Evolutionary conservation across 2,329 filamentous ascomycete species (phyloP), one percentile per base, ranked within the genome.

Genomic region (Cordyceps javanica): DNA sequence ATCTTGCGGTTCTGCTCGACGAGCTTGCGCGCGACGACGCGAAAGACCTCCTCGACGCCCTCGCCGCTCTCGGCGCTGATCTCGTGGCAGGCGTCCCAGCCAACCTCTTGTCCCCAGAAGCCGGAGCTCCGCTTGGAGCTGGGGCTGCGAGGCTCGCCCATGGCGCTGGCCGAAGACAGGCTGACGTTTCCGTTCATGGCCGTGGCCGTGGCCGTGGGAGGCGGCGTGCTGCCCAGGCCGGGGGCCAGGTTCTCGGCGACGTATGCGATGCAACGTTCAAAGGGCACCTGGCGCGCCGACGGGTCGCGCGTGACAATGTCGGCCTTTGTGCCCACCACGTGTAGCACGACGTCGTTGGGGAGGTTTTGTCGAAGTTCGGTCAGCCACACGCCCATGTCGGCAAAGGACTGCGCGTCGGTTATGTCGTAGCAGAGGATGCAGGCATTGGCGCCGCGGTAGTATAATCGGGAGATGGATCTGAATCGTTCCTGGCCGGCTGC

Each of bases 51-150:
- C 65, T 97, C 94, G 19, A 99, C 92, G 19, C 93, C 93, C 76
- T 97, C 92, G 58, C 92, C 92, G 67, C 88, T 91, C 77, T 95
- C 93, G 49, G 93, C 92, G 64, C 87, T 92, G 68, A 99, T 93
- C 75, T 99, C 94, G 72, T 97, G 94, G 71, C 93, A 97, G 62
- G 91, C 95, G 67, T 97, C 92, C 92, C 93, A 97, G 54, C 92
- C 91, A 6, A 91, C 86, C 68, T 97, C 92, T 70, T 94, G 90
- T 23, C 88, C 91, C 92, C 92, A 97, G 73, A 91, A 90, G 2
- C 88, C 88, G 38, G 83, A 88, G 66, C 83, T 88, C 42, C 85
- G 77, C 70, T 87, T 87, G 48, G 81, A 84, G 65, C 78, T 81
- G 45, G 83, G 83, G 61, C 79, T 84, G 57, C 82, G 77, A 13